Evolutionary conservation across 176 grass and related monocot genomes (phyloP).

Genomic region (Zea mays): DNA sequence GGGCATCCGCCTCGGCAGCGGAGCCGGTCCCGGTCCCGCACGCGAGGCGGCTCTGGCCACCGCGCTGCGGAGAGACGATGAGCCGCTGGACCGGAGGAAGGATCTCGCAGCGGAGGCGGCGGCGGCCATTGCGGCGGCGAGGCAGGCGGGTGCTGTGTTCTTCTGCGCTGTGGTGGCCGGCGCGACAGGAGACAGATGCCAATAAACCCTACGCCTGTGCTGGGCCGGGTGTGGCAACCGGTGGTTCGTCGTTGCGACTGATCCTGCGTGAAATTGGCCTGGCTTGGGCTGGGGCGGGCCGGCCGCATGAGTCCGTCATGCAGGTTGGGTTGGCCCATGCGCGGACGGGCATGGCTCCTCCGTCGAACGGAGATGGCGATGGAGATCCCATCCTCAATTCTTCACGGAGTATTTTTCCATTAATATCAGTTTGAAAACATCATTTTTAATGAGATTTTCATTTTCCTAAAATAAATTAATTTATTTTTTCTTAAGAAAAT

Average conservation of each 20-base stretch:
- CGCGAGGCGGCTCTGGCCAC: slow-evolving; percentile 42
- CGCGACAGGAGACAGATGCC: slow-evolving; percentile 1
- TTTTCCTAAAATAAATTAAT: no score
- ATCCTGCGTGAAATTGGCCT: neutral
- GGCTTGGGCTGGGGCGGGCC: neutral
- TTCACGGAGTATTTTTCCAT: no score
- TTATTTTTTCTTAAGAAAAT: no score
- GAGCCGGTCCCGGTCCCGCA: slow-evolving; percentile 37
- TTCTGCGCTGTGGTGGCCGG: neutral
- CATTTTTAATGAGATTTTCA: no score
- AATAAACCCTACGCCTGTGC: slow-evolving; percentile 46
- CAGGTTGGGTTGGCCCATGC: neutral
- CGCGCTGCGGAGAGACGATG: slow-evolving; percentile 42
- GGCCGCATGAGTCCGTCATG: neutral
- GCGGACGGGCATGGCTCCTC: neutral
- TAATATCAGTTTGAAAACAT: no score
- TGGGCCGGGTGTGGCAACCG: neutral
- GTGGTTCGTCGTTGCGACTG: neutral
- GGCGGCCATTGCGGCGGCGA: slow-evolving; percentile 56
- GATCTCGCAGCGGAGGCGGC: slow-evolving; percentile 59
- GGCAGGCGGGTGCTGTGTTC: neutral
- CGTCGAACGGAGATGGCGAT: neutral
- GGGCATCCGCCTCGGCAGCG: slow-evolving; percentile 35
- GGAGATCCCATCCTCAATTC: no score
- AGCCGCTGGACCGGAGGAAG: slow-evolving; percentile 54